Percentiles rank a stretch among this genome's conserved stretches.
These are phyloP conservation scores for Glaciozyma antarctica DNA, from an alignment of 768 basidiomycete species.

Conservation along the genomic window DNA sequence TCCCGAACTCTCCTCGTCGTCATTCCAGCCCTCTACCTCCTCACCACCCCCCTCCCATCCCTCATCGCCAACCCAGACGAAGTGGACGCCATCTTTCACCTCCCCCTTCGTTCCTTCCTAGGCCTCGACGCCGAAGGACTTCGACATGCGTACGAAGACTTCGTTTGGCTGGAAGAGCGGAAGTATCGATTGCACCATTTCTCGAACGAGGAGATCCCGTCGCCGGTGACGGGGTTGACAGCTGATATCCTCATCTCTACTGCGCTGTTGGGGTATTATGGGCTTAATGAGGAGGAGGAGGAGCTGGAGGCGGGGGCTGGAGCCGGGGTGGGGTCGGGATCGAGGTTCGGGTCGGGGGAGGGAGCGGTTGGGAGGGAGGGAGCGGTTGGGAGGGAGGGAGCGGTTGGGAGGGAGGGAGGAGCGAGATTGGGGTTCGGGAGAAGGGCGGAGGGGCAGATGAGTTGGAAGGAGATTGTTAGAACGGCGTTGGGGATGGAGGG, in stretches of 20 bases:
- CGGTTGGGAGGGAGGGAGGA: not conserved
- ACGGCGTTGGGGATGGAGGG: conserved; percentile 14
- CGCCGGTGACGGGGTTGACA: conserved; percentile 30
- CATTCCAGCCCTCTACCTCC: conserved; percentile 30
- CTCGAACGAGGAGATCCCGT: conserved; percentile 5
- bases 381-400: not conserved
- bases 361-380: not conserved
- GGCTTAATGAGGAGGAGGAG: not conserved
- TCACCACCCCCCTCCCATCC: conserved; percentile 2
- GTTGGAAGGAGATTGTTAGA: conserved; percentile 17
- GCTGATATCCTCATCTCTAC: conserved; percentile 29
- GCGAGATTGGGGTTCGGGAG: conserved; percentile 15
- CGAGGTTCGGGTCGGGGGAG: no score
- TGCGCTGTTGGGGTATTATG: conserved; percentile 8
- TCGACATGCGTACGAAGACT: conserved; percentile 9
- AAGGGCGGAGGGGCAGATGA: conserved; percentile 17
- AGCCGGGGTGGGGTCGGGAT: no score
- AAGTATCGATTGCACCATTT: conserved; percentile 32
- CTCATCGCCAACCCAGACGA: conserved; percentile 26
- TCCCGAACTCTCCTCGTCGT: conserved; percentile 34
- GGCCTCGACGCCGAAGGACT: conserved; percentile 1
- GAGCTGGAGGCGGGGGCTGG: not conserved
- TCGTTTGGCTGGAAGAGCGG: conserved; percentile 15
- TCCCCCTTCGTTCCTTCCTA: conserved; percentile 12
- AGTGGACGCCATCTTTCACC: conserved; percentile 31